Evolutionary conservation across 148 eudicot species (phyloP), one percentile per base, ranked within the genome.

Genomic region (Fagopyrum homotropicum): DNA sequence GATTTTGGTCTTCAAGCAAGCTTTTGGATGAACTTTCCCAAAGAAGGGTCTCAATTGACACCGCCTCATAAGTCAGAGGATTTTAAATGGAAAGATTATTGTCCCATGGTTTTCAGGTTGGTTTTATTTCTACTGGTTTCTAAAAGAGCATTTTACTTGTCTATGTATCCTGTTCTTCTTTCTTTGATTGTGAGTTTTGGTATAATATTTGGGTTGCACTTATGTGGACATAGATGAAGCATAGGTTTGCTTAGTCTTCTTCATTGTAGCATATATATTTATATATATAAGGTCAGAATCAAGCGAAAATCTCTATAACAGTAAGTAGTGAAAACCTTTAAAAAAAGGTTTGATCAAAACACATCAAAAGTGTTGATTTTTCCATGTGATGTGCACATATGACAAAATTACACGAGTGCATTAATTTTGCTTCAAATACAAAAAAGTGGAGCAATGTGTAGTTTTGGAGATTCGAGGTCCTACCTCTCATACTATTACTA

Each of bases 41-140:
- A 83, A 82, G 90, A 89, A 77, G 99, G 99, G 73, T 96, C 98
- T 17, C 92, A 92, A 70, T 78, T 89, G 75, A 96, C 99, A 14
- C 99, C 99, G 26, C 82, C 90, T 69, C 99, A 96, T 86, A 96
- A 86, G 63, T 90, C 99, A 16, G 98, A 89, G 26, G 99, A 90
- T 86, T 96, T 96, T 79, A 96, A 75, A 82, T 96, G 99, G 99
- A 96, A 96, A 81, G 93, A 88, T 79, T 92, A 96, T 75, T 96
- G 99, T 74, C 99, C 99, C 69, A 96, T 92, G 98, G 99, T 96
- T 81, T 96, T 96, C 97, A 96, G 98, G 99, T 95, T 86, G 73
- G 90, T 49, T 54, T 54, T 54, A 19, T 54, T 52, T 52, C 57
- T 17, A 10, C 26, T 22, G 26, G 26, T 22, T 22, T 22, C 26